These are phyloP conservation scores for Cyberlindnera suaveolens DNA, from an alignment of 805 yeast species.

Conservation along the genomic window DNA sequence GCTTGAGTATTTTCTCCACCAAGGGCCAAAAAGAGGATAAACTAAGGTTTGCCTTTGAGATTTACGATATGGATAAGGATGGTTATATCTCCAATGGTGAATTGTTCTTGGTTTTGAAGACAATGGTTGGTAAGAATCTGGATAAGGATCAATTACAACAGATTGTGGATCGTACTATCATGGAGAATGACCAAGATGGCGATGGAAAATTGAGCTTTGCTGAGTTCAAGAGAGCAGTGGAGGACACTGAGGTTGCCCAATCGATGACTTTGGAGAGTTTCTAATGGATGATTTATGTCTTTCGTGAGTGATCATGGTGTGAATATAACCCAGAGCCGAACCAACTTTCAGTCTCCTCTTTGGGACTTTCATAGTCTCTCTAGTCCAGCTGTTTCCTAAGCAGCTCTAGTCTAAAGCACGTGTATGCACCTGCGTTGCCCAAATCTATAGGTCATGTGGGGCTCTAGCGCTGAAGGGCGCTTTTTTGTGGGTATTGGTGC, in stretches of 20 bases:
- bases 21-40: conserved; percentile 78
- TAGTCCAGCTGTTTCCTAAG: too few relatives aligned
- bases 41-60: conserved; percentile 81
- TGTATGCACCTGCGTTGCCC: too few relatives aligned
- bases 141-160: conserved; percentile 88
- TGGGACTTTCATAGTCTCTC: too few relatives aligned
- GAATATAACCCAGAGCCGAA: not conserved
- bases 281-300: not conserved
- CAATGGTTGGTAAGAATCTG: conserved; percentile 94
- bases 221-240: conserved; percentile 70
- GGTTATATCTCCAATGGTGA: conserved; percentile 96
- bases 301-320: not conserved
- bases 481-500: too few relatives aligned
- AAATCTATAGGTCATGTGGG: too few relatives aligned
- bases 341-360: too few relatives aligned
- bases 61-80: conserved; percentile 93
- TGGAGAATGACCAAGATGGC: conserved; percentile 86
- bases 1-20: conserved; percentile 81
- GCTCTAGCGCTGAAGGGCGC: too few relatives aligned
- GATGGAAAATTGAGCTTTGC: conserved; percentile 82
- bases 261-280: conserved; percentile 41
- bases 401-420: too few relatives aligned
- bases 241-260: conserved; percentile 50
- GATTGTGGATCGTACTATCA: conserved; percentile 91
- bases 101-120: conserved; percentile 80